phyloP scores from a whole-genome alignment of 306 rosid species.

The Parietaria judaica region DNA sequence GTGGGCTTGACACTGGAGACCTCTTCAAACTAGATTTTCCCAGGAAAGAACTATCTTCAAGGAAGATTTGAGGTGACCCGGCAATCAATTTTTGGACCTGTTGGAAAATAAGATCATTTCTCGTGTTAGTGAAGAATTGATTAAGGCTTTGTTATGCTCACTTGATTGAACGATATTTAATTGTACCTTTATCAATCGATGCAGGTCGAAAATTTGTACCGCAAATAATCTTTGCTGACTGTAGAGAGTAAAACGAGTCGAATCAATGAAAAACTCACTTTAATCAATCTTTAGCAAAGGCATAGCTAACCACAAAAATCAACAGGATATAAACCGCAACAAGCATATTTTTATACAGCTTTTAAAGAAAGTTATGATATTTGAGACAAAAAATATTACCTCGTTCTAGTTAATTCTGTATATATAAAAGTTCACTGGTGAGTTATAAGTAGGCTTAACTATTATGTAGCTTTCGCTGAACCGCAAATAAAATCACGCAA shows the following conservation, averaged over 20 bases:
- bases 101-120: slow-evolving; percentile 19
- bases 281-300: slow-evolving; percentile 18
- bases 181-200: slow-evolving; percentile 33
- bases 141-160: background rate
- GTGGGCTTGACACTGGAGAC: slow-evolving; percentile 38
- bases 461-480: too few species aligned
- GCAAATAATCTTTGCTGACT: slow-evolving; percentile 55
- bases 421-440: too few species aligned
- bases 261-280: slow-evolving; percentile 47
- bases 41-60: slow-evolving; percentile 57
- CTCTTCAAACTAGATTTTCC: slow-evolving; percentile 47
- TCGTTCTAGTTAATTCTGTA: too few species aligned
- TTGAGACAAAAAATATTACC: too few species aligned
- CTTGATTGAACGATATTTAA: background rate
- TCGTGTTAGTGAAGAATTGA: background rate
- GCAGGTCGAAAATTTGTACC: slow-evolving; percentile 37
- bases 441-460: too few species aligned
- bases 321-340: slow-evolving; percentile 22
- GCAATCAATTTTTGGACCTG: slow-evolving; percentile 95
- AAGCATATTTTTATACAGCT: slow-evolving; percentile 7
- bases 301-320: slow-evolving; percentile 14
- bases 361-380: too few species aligned
- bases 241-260: slow-evolving; percentile 54
- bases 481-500: background rate
- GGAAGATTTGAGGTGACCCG: slow-evolving; percentile 68